A percentile compares a stretch with the other conserved stretches of the same genome.
These are phyloP conservation scores for Penicillium fuscoglaucum DNA, from an alignment of 2,329 filamentous ascomycete species.

Conservation along the genomic window DNA sequence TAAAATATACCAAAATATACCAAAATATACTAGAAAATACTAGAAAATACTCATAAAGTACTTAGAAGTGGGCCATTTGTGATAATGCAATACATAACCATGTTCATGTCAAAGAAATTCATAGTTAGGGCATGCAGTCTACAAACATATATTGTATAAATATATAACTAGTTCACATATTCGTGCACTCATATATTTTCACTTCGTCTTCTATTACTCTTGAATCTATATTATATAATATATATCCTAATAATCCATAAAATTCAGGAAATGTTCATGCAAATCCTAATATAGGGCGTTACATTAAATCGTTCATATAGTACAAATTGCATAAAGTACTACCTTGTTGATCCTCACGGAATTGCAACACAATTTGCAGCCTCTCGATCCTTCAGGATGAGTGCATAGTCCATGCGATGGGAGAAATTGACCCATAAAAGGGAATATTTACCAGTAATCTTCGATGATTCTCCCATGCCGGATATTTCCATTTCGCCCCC, in stretches of 20 bases:
- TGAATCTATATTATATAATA: neutral
- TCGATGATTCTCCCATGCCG: neutral
- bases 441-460: neutral
- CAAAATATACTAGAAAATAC: too few relatives aligned
- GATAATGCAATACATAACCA: too few relatives aligned
- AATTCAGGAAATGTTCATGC: neutral
- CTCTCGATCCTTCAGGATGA: neutral
- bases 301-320: too few relatives aligned
- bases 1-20: too few relatives aligned
- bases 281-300: too few relatives aligned
- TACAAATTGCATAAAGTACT: neutral
- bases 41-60: too few relatives aligned
- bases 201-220: neutral
- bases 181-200: too few relatives aligned
- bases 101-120: too few relatives aligned
- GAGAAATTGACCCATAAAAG: neutral
- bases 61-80: too few relatives aligned
- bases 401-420: neutral
- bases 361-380: neutral
- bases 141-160: too few relatives aligned
- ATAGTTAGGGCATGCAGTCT: neutral
- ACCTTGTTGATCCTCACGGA: neutral
- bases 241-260: neutral
- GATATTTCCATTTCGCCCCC: neutral
- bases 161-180: too few relatives aligned